Evolutionary conservation across 192 early-diverging fungal species (phyloP).

Genomic region (Umbelopsis sp.): DNA sequence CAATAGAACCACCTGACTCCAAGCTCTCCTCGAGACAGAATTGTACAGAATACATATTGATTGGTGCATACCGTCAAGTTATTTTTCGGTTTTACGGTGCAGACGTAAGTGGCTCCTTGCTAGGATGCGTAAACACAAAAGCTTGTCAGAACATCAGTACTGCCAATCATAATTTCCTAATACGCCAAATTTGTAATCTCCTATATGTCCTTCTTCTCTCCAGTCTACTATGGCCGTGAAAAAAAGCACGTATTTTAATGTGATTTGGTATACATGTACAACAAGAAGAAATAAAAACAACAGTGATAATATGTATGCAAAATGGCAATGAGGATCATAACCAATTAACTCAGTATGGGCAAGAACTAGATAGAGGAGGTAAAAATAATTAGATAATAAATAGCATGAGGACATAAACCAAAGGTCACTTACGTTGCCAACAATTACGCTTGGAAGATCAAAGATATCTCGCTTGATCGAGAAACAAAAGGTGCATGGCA

Average conservation of each 20-base stretch:
- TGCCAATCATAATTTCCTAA: too few species aligned
- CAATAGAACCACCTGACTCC: too few species aligned
- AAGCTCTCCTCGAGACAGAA: too few species aligned
- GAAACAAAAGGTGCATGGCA: slow-evolving; percentile 92
- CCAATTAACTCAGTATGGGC: slow-evolving; percentile 22
- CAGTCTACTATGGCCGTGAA: not conserved
- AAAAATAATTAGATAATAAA: not conserved
- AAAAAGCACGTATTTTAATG: slow-evolving; percentile 6
- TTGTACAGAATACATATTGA: too few species aligned
- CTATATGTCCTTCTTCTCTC: not conserved
- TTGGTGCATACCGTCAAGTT: too few species aligned
- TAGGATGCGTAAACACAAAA: too few species aligned
- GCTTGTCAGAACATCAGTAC: too few species aligned
- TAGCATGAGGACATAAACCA: not conserved
- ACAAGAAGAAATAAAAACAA: slow-evolving; percentile 1
- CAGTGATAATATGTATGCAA: slow-evolving; percentile 10
- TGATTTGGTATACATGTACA: slow-evolving; percentile 18
- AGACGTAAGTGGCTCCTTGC: too few species aligned
- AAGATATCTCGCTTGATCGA: slow-evolving; percentile 96
- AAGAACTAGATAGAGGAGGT: slow-evolving; percentile 18
- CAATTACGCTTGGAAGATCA: slow-evolving; percentile 85
- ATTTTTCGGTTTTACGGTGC: too few species aligned
- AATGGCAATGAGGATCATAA: not conserved
- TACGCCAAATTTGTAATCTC: not conserved
- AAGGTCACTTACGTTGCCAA: slow-evolving; percentile 59